Evolutionary conservation across 192 early-diverging fungal genomes (phyloP).

Genomic region (Coemansia asiatica): DNA sequence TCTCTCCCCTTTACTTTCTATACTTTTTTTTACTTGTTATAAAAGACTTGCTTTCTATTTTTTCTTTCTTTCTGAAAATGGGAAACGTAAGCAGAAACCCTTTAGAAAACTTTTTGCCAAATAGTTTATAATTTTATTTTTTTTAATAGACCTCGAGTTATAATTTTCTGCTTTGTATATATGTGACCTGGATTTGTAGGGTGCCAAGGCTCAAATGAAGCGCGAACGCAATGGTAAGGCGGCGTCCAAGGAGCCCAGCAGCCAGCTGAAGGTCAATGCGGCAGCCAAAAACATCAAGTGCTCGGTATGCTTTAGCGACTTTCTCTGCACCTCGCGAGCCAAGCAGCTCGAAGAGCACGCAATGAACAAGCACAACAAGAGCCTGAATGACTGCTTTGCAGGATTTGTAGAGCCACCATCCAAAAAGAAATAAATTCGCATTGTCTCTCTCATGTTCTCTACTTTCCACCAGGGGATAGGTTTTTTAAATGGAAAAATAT

Average conservation of each 20-base stretch:
- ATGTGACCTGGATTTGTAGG: constrained; percentile 7
- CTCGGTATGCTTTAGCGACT: constrained; percentile 74
- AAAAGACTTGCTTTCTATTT: neutral
- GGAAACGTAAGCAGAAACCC: constrained; percentile 11
- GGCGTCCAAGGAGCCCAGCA: constrained; percentile 46
- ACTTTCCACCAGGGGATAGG: too few species aligned
- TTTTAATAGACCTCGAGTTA: too few species aligned
- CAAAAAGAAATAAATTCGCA: neutral
- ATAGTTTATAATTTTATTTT: too few species aligned
- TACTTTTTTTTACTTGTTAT: neutral
- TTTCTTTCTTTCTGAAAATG: neutral
- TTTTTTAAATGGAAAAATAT: neutral
- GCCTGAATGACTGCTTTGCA: constrained; percentile 78
- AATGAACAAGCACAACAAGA: constrained; percentile 74
- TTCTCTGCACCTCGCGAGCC: constrained; percentile 74
- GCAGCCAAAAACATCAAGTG: constrained; percentile 79
- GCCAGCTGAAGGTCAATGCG: constrained; percentile 77
- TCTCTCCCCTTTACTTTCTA: neutral
- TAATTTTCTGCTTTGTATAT: too few species aligned
- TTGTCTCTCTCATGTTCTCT: too few species aligned
- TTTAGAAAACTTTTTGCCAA: too few species aligned
- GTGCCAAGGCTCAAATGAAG: constrained; percentile 36
- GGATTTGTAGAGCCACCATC: constrained; percentile 16
- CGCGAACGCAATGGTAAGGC: constrained; percentile 69
- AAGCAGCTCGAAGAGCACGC: constrained; percentile 73